A percentile compares a stretch with the other conserved stretches of the same genome.
phyloP scores from a whole-genome alignment of 225 moss, liverwort and hornwort genomes.

The Marchantia paleacea region DNA sequence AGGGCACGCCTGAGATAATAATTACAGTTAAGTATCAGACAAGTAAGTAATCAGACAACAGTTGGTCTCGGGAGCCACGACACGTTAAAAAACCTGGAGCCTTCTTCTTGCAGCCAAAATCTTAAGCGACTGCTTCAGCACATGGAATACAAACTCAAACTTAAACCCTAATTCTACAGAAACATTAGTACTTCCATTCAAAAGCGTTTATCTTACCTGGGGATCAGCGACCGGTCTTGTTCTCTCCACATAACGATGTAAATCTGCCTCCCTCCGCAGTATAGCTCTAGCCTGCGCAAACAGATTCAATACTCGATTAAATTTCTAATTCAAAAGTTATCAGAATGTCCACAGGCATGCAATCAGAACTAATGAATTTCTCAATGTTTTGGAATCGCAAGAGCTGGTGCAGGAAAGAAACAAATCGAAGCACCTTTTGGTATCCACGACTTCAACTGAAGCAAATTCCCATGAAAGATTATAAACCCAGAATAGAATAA shows the following conservation, averaged over 20 bases:
- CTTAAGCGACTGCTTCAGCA: not conserved
- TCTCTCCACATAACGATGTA: conserved; percentile 68
- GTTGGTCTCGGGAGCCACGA: not conserved
- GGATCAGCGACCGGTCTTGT: conserved; percentile 57
- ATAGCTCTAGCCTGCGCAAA: conserved; percentile 64
- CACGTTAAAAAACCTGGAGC: not conserved
- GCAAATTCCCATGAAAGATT: too few relatives aligned
- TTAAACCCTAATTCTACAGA: not conserved
- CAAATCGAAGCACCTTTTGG: too few relatives aligned
- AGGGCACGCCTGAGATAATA: not conserved
- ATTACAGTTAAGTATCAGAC: not conserved
- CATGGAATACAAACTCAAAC: not conserved
- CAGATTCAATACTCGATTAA: not conserved
- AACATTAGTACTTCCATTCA: not conserved
- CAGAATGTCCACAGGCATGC: too few relatives aligned
- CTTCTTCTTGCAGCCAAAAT: not conserved
- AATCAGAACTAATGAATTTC: too few relatives aligned
- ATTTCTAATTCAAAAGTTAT: too few relatives aligned
- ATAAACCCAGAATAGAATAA: too few relatives aligned
- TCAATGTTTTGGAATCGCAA: too few relatives aligned
- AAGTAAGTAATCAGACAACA: not conserved
- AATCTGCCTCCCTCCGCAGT: conserved; percentile 61
- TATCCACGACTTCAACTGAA: too few relatives aligned
- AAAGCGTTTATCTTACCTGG: conserved; percentile 49
- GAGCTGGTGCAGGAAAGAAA: too few relatives aligned